These are phyloP conservation scores for Setomelanomma holmii DNA, from an alignment of 2,329 filamentous ascomycete genomes.

Conservation along the genomic window DNA sequence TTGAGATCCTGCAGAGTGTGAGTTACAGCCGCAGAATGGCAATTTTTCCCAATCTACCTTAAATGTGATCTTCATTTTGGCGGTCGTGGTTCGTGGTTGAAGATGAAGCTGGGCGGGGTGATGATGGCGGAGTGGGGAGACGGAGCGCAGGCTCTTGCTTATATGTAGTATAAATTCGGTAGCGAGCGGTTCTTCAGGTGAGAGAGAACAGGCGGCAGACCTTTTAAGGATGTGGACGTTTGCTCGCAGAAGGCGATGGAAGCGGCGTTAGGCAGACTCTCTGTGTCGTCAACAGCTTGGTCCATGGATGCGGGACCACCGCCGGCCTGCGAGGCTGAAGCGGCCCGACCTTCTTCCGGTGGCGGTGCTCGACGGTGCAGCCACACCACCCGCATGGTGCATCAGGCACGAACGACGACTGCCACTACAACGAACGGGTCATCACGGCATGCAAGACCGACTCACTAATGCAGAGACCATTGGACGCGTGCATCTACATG, in stretches of 20 bases:
- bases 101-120: conserved; percentile 35
- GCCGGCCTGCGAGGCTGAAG: not conserved
- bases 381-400: not conserved
- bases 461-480: not conserved
- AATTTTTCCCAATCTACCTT: conserved; percentile 58
- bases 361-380: not conserved
- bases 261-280: conserved; percentile 12
- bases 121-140: conserved; percentile 19
- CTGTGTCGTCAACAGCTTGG: conserved; percentile 8
- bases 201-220: conserved; percentile 2
- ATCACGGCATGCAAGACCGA: not conserved
- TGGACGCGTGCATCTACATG: not conserved
- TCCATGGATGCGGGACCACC: not conserved
- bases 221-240: conserved; percentile 2
- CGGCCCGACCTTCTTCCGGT: conserved; percentile 2
- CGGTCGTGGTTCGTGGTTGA: conserved; percentile 23
- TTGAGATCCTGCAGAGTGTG: conserved; percentile 79
- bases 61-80: conserved; percentile 73
- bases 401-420: not conserved
- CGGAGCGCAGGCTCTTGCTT: conserved; percentile 12
- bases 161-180: not conserved
- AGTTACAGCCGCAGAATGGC: conserved; percentile 13
- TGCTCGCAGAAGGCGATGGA: conserved; percentile 31
- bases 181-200: conserved; percentile 5
- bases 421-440: not conserved